Percentiles rank a stretch among this genome's conserved stretches.
phyloP scores from a whole-genome alignment of 768 basidiomycete species.

The Dictyophora rubrovolvata region DNA sequence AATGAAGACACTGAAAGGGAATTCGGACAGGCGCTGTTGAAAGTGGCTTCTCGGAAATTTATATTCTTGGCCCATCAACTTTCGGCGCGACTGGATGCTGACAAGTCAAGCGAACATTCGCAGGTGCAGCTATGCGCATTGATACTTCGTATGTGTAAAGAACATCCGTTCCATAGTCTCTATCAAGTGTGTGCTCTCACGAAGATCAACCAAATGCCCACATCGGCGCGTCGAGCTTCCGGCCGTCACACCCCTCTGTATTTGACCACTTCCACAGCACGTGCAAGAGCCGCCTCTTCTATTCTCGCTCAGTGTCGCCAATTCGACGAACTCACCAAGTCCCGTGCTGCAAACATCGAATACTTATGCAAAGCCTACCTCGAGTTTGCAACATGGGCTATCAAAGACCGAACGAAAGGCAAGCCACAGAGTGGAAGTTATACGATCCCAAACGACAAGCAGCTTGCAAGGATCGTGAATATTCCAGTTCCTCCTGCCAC shows the following conservation, averaged over 20 bases:
- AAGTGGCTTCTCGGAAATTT: constrained; percentile 79
- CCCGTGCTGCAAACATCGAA: constrained; percentile 44
- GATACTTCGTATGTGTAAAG: constrained; percentile 66
- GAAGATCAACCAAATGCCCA: constrained; percentile 17
- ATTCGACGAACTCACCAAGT: constrained; percentile 25
- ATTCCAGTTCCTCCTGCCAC: constrained; percentile 83
- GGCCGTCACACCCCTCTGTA: constrained; percentile 22
- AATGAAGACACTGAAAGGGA: constrained; percentile 35
- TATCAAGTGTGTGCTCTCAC: constrained; percentile 80
- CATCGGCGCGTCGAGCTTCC: constrained; percentile 33
- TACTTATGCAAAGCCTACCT: constrained; percentile 53
- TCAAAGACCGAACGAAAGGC: constrained; percentile 25
- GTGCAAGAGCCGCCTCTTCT: constrained; percentile 51
- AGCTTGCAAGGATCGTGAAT: constrained; percentile 39
- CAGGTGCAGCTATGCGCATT: constrained; percentile 55
- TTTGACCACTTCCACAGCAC: constrained; percentile 41
- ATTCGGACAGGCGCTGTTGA: constrained; percentile 36
- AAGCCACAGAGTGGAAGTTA: constrained; percentile 15
- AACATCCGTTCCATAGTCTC: constrained; percentile 90
- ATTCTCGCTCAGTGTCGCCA: constrained; percentile 47
- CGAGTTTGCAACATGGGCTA: constrained; percentile 59
- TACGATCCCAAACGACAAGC: constrained; percentile 34
- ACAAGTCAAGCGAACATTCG: constrained; percentile 18
- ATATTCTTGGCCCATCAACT: constrained; percentile 90
- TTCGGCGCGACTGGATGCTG: constrained; percentile 59